phyloP scores from a whole-genome alignment of 1,284 basidiomycete genomes.

The Marasmius tenuissimus region DNA sequence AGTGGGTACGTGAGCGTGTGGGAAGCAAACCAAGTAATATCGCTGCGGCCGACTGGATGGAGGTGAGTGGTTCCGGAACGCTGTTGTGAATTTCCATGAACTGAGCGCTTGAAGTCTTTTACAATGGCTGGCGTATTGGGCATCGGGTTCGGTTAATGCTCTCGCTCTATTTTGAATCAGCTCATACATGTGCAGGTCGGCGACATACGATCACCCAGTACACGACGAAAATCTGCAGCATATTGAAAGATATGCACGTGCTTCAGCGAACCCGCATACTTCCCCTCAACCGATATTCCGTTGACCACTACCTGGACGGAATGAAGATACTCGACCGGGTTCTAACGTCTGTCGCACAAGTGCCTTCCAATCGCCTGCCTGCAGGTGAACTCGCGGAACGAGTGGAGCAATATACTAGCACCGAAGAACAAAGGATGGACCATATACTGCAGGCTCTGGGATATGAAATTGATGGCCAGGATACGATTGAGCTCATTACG shows the following conservation, averaged over 20 bases:
- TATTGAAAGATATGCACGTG: constrained; percentile 3
- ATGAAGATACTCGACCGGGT: constrained; percentile 2
- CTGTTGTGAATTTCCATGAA: no score
- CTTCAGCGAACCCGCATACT: constrained; percentile 1
- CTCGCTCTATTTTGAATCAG: background rate
- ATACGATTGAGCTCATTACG: constrained; percentile 10
- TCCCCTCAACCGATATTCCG: constrained; percentile 4
- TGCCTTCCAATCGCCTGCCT: background rate
- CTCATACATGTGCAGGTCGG: background rate
- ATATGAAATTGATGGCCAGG: constrained; percentile 11
- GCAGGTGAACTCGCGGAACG: constrained; percentile 1
- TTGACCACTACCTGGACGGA: constrained; percentile 5
- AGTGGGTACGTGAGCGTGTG: constrained; percentile 12
- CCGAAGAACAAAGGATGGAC: constrained; percentile 10
- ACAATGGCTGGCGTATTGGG: constrained; percentile 16
- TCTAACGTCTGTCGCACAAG: background rate
- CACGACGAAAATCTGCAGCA: constrained; percentile 5
- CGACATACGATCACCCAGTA: constrained; percentile 10
- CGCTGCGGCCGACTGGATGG: constrained; percentile 7
- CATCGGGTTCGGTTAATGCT: constrained; percentile 3
- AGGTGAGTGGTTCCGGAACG: background rate
- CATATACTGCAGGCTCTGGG: constrained; percentile 5
- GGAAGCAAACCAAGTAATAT: constrained; percentile 10
- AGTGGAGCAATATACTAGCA: constrained; percentile 1
- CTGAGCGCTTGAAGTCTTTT: constrained; percentile 3